Evolutionary conservation across 2,329 filamentous ascomycete genomes (phyloP), one percentile per base, ranked within the genome.

Genomic region (Ophiosphaerella narmari): DNA sequence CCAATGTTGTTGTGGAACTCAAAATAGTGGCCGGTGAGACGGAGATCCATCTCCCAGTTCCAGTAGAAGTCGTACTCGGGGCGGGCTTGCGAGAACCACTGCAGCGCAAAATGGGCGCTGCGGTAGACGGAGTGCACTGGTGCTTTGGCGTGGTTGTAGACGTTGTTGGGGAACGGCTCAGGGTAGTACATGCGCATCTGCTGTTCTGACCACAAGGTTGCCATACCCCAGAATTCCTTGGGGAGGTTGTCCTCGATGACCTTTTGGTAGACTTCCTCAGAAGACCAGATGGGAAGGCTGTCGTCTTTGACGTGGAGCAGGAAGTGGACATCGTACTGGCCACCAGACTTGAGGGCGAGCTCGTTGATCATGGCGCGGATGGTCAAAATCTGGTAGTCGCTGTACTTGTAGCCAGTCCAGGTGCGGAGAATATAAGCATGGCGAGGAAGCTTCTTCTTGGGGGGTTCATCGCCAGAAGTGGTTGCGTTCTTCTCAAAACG

Each of bases 151-250:
- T 95, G 80, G 43, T 88, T 83, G 49, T 81, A 80, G 58, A 82
- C 80, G 73, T 86, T 91, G 39, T 89, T 84, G 55, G 95, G 90
- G 66, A 90, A 87, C 23, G 96, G 86, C 41, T 89, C 90, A 44
- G 94, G 89, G 74, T 97, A 99, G 62, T 96, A 82, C 50, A 91
- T 84, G 45, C 88, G 81, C 91, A 97, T 97, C 74, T 97, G 91
- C 21, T 88, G 87, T 73, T 96, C 91, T 0, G 90, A 94, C 94
- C 94, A 99, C 6, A 97, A 81, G 0, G 90, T 96, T 16, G 89
- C 89, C 68, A 99, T 86, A 39, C 90, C 90, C 59, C 84, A 87
- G 75, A 99, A 97, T 67, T 99, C 94, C 57, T 85, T 81, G 0
- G 94, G 89, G 11, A 93, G 82, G 23, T 83, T 82, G 42, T 88